These are phyloP conservation scores for Kodamaea fungicola DNA, from an alignment of 1,139 yeast genomes.

Conservation along the genomic window DNA sequence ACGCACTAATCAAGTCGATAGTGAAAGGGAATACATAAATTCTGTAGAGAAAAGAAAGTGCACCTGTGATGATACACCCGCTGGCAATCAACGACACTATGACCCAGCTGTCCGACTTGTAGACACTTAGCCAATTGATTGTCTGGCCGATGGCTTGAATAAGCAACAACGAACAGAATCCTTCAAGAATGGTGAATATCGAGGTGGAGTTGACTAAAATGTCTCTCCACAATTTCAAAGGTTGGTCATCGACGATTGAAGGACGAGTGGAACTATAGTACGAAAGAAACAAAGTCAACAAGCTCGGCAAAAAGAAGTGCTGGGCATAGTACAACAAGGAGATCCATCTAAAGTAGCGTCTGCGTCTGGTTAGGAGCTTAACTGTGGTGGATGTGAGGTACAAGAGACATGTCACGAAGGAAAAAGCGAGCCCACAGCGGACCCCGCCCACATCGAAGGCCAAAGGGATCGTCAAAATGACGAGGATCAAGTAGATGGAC, in stretches of 20 bases:
- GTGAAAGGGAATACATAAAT: slow-evolving; percentile 76
- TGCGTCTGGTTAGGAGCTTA: slow-evolving; percentile 51
- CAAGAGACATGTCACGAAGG: slow-evolving; percentile 66
- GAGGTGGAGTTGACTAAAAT: slow-evolving; percentile 80
- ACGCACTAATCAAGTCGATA: slow-evolving; percentile 70
- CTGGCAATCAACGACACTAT: slow-evolving; percentile 70
- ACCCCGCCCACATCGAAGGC: slow-evolving; percentile 96
- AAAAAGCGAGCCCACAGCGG: slow-evolving; percentile 82
- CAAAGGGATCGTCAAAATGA: slow-evolving; percentile 81
- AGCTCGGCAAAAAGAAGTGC: slow-evolving; percentile 77
- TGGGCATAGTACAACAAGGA: slow-evolving; percentile 74
- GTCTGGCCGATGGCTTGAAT: slow-evolving; percentile 91
- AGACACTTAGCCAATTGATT: slow-evolving; percentile 65
- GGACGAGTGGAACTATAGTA: slow-evolving; percentile 24
- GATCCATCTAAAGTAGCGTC: slow-evolving; percentile 48
- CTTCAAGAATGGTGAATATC: slow-evolving; percentile 82
- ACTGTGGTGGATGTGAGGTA: slow-evolving; percentile 74
- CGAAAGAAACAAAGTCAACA: slow-evolving; percentile 70
- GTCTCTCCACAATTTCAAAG: slow-evolving; percentile 55
- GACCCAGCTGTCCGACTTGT: slow-evolving; percentile 75
- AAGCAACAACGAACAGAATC: slow-evolving; percentile 83
- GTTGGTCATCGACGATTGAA: slow-evolving; percentile 13
- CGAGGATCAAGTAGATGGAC: slow-evolving; percentile 58
- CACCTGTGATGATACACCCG: slow-evolving; percentile 71
- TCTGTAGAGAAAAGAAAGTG: slow-evolving; percentile 75